Conservation (phyloP, 768 basidiomycete species). For the Kwoniella heveanensis region DNA sequence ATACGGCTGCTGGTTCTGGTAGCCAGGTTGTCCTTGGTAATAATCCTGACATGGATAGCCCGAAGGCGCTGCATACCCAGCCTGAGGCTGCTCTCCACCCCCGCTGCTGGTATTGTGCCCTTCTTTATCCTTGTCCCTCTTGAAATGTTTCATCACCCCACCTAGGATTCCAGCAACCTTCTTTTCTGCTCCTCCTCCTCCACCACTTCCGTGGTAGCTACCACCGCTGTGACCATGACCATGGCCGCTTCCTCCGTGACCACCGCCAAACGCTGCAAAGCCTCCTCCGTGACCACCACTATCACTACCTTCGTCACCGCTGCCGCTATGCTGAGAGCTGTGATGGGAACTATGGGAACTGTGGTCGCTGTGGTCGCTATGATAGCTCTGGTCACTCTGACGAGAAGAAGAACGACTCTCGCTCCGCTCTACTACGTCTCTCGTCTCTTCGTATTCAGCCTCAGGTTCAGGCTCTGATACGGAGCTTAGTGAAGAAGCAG, state of each 20-base stretch:
- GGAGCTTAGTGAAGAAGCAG: not conserved
- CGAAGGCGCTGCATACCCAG: not conserved
- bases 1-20: not conserved
- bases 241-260: slow-evolving; percentile 24
- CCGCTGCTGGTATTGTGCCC: not conserved
- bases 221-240: slow-evolving; percentile 16
- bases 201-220: too few relatives aligned
- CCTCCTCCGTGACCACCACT: slow-evolving; percentile 20
- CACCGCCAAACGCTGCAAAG: not conserved
- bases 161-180: not conserved
- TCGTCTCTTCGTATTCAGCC: not conserved
- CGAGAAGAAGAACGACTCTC: not conserved
- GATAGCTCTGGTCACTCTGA: slow-evolving; percentile 1
- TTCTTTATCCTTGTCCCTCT: slow-evolving; percentile 7
- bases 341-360: too few relatives aligned
- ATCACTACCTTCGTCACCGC: slow-evolving; percentile 6
- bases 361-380: not conserved
- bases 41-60: not conserved
- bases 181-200: not conserved
- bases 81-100: not conserved
- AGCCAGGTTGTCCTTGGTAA: not conserved
- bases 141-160: not conserved
- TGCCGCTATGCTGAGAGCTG: slow-evolving; percentile 1
- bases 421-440: not conserved
- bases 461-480: not conserved